phyloP scores from a whole-genome alignment of 1,139 yeast species.

The Pneumocystis murina region DNA sequence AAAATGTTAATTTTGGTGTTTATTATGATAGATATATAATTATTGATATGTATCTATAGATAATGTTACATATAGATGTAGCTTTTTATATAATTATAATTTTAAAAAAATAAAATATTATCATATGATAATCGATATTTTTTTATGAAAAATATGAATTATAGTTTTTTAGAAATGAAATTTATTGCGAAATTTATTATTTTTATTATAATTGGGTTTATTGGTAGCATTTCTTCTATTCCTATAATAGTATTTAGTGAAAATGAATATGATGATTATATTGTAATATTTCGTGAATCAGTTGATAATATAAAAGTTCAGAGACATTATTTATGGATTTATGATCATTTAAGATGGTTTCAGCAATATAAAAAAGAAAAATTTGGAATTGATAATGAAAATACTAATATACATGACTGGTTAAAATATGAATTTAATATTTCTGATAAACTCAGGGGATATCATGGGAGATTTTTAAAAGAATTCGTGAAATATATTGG shows the following conservation, averaged over 20 bases:
- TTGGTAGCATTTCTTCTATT: not conserved
- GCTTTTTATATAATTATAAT: too few species aligned
- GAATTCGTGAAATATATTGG: constrained; percentile 58
- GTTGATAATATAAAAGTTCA: not conserved
- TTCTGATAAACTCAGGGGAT: constrained; percentile 30
- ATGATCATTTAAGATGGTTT: constrained; percentile 30
- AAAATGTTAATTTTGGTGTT: too few species aligned
- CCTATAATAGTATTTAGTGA: not conserved
- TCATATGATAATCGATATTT: too few species aligned
- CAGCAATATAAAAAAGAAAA: constrained; percentile 25
- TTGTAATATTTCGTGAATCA: not conserved
- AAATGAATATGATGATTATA: not conserved
- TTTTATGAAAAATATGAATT: too few species aligned
- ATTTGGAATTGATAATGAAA: constrained; percentile 29
- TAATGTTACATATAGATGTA: too few species aligned
- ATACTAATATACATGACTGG: constrained; percentile 29
- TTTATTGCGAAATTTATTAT: too few species aligned
- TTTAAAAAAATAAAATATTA: too few species aligned
- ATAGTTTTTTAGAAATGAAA: too few species aligned
- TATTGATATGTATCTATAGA: too few species aligned
- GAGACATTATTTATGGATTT: constrained; percentile 42
- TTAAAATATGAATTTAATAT: constrained; percentile 51
- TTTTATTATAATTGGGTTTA: too few species aligned
- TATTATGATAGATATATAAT: too few species aligned
- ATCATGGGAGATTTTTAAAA: constrained; percentile 27